A percentile compares a stretch with the other conserved stretches of the same genome.
phyloP scores from a whole-genome alignment of 2,329 filamentous ascomycete genomes.

The Diaporthe velutina region DNA sequence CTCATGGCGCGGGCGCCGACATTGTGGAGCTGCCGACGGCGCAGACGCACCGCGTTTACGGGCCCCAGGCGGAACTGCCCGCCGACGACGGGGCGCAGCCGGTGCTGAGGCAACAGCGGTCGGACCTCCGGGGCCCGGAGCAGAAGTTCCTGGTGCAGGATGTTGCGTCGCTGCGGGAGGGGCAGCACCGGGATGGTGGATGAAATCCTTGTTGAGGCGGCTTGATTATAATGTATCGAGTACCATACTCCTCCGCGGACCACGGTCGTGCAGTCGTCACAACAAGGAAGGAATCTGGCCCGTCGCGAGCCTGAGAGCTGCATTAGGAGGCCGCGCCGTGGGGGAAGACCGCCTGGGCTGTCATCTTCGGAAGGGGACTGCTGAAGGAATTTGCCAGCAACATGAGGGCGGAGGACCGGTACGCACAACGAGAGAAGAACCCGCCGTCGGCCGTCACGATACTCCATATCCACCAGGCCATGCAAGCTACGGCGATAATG shows the following conservation, averaged over 20 bases:
- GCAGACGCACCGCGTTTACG: not conserved
- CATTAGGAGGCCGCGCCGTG: not conserved
- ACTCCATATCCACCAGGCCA: not conserved
- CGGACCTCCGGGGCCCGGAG: not conserved
- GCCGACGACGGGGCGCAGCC: not conserved
- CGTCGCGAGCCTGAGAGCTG: not conserved
- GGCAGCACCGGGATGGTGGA: not conserved
- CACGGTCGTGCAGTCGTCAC: not conserved
- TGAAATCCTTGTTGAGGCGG: not conserved
- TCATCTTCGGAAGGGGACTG: not conserved
- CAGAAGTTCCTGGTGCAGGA: constrained; percentile 19
- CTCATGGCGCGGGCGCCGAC: not conserved
- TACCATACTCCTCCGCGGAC: too few relatives aligned
- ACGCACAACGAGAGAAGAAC: too few relatives aligned
- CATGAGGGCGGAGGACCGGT: not conserved
- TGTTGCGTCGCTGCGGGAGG: not conserved
- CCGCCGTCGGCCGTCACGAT: not conserved
- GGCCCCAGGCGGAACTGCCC: constrained; percentile 8
- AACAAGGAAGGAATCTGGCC: not conserved
- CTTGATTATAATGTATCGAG: not conserved
- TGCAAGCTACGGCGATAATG: not conserved
- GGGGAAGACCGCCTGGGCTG: not conserved
- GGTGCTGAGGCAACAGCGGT: not conserved
- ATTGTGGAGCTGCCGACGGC: constrained; percentile 19
- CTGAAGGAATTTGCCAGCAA: not conserved